These are phyloP conservation scores for Hamamelis virginiana DNA, from an alignment of 164 flowering plant genomes.

Conservation along the genomic window DNA sequence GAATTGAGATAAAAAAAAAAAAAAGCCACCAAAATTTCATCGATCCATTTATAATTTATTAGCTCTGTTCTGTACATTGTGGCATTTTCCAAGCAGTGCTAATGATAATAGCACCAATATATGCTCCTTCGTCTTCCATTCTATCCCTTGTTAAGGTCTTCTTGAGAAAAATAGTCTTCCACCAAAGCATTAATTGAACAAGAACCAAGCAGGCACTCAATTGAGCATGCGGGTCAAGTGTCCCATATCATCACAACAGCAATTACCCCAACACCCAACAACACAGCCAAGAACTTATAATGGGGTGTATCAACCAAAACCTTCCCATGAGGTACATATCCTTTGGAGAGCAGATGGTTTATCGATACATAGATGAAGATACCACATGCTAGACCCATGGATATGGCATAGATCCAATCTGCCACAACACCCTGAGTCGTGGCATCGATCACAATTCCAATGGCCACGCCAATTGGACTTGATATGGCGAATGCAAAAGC, in stretches of 20 bases:
- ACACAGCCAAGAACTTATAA: slow-evolving; percentile 51
- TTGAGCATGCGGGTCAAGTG: too few species aligned
- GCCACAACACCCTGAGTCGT: slow-evolving; percentile 66
- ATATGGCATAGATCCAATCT: slow-evolving; percentile 76
- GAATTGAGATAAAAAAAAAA: too few species aligned
- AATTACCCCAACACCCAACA: slow-evolving; percentile 58
- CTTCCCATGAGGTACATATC: slow-evolving; percentile 34
- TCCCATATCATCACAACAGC: slow-evolving; percentile 89
- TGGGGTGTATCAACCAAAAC: slow-evolving; percentile 33
- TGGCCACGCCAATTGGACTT: slow-evolving; percentile 70
- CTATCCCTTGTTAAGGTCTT: too few species aligned
- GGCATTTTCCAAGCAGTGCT: too few species aligned
- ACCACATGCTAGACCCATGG: slow-evolving; percentile 79
- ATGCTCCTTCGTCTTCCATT: too few species aligned
- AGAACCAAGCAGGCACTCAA: too few species aligned
- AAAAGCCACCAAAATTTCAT: too few species aligned
- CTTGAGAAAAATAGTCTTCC: too few species aligned
- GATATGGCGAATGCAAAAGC: slow-evolving; percentile 77
- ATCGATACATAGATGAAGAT: slow-evolving; percentile 68
- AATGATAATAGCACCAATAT: too few species aligned
- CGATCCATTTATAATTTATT: too few species aligned
- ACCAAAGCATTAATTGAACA: too few species aligned
- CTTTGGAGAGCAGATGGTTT: slow-evolving; percentile 63
- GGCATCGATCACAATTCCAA: slow-evolving; percentile 70
- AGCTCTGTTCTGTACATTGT: too few species aligned